phyloP scores from a whole-genome alignment of 2,329 filamentous ascomycete genomes.

The Aspergillus sp. region DNA sequence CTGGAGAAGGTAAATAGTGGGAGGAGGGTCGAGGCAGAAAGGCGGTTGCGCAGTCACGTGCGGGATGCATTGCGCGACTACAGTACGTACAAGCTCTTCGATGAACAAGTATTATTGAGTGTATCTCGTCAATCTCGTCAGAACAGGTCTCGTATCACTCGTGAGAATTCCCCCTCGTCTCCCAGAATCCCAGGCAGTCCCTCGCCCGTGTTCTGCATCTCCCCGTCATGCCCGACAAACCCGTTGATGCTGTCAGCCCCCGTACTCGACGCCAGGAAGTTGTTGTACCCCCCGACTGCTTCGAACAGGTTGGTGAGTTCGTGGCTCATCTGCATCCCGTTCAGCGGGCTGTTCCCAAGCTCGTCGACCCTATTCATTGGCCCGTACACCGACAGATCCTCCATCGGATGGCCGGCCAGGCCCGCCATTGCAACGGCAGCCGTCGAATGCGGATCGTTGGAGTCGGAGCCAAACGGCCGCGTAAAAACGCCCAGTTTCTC shows the following conservation, averaged over 20 bases:
- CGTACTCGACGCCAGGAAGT: constrained; percentile 25
- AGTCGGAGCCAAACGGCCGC: constrained; percentile 28
- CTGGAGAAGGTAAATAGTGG: no score
- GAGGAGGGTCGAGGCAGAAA: no score
- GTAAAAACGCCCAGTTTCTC: constrained; percentile 49
- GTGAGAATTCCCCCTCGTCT: constrained; percentile 50
- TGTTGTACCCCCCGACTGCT: constrained; percentile 47
- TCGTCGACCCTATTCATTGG: constrained; percentile 28
- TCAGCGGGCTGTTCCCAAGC: constrained; percentile 45
- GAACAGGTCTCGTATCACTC: constrained; percentile 52
- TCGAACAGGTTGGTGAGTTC: constrained; percentile 57
- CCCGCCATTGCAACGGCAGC: constrained; percentile 59
- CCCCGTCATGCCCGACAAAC: constrained; percentile 29
- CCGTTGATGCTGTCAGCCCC: constrained; percentile 30
- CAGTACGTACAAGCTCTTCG: no score
- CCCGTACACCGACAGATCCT: constrained; percentile 45
- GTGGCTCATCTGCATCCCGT: constrained; percentile 51
- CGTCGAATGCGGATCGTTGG: constrained; percentile 49
- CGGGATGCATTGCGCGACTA: no score
- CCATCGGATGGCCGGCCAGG: constrained; percentile 52
- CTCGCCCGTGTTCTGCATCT: constrained; percentile 35
- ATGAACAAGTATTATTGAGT: no score
- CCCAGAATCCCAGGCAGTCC: constrained; percentile 39
- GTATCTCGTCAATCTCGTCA: constrained; percentile 25
- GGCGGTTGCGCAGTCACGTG: no score